phyloP scores from a whole-genome alignment of 306 rosid species.

The Dryas drummondii region DNA sequence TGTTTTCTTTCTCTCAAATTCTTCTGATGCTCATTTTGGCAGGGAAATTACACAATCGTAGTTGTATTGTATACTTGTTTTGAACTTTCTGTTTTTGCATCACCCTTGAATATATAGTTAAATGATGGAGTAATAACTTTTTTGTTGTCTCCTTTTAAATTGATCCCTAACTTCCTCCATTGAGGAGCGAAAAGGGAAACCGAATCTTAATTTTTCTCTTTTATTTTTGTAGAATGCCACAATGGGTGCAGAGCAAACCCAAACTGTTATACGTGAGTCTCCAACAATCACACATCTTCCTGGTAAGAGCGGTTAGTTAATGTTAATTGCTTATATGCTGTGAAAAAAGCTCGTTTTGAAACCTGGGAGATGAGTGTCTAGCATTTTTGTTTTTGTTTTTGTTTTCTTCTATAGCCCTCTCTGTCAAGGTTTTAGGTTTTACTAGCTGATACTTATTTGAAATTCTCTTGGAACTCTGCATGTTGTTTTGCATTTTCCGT shows the following conservation, averaged over 20 bases:
- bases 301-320: constrained; percentile 44
- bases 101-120: not conserved
- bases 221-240: constrained; percentile 64
- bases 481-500: not conserved
- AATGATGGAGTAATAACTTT: not conserved
- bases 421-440: not conserved
- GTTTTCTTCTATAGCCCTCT: not conserved
- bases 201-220: constrained; percentile 13
- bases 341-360: not conserved
- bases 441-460: not conserved
- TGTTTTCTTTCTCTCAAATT: not conserved
- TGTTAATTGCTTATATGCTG: not conserved
- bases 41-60: not conserved
- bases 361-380: not conserved
- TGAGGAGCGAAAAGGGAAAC: not conserved
- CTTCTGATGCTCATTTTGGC: not conserved
- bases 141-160: not conserved
- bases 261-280: constrained; percentile 81
- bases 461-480: no score
- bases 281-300: constrained; percentile 95
- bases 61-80: not conserved
- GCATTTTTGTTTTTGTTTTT: not conserved
- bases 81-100: not conserved
- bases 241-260: constrained; percentile 88
- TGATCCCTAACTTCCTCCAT: not conserved